A percentile compares a stretch with the other conserved stretches of the same genome.
Evolutionary conservation across 2,329 filamentous ascomycete species (phyloP).

Genomic region (Fusarium acutatum): DNA sequence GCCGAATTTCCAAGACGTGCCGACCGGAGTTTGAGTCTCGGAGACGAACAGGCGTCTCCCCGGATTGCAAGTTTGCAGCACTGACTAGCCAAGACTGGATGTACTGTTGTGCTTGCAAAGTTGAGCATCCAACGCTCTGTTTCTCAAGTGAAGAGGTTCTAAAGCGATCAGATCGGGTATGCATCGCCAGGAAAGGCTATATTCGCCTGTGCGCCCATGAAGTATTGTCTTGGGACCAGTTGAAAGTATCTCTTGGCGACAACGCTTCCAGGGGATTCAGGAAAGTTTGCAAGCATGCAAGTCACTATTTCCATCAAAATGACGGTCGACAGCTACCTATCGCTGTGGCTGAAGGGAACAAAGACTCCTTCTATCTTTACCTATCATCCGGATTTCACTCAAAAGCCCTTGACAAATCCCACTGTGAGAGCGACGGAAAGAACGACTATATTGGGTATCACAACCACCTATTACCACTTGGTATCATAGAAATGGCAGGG

Average conservation of each 20-base stretch:
- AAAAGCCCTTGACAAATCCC: background rate
- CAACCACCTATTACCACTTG: background rate
- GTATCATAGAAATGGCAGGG: background rate
- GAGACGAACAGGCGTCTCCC: background rate
- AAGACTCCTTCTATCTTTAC: rapidly evolving
- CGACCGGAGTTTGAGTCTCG: background rate
- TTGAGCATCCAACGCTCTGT: background rate
- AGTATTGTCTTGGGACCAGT: background rate
- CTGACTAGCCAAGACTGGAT: rapidly evolving
- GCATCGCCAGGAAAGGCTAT: background rate
- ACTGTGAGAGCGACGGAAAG: too few species aligned
- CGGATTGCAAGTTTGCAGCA: background rate
- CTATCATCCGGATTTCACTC: background rate
- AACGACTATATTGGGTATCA: too few species aligned
- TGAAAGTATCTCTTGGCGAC: background rate
- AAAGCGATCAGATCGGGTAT: background rate
- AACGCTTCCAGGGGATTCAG: too few species aligned
- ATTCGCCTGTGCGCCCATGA: background rate
- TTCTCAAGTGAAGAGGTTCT: background rate
- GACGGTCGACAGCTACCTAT: background rate
- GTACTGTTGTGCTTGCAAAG: background rate
- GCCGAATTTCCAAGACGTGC: background rate
- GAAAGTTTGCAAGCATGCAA: background rate
- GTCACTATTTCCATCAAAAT: rapidly evolving
- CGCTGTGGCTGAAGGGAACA: rapidly evolving